Base-by-base conservation (phyloP, 78 protist genomes). In the Speleostelium caveatum region DNA sequence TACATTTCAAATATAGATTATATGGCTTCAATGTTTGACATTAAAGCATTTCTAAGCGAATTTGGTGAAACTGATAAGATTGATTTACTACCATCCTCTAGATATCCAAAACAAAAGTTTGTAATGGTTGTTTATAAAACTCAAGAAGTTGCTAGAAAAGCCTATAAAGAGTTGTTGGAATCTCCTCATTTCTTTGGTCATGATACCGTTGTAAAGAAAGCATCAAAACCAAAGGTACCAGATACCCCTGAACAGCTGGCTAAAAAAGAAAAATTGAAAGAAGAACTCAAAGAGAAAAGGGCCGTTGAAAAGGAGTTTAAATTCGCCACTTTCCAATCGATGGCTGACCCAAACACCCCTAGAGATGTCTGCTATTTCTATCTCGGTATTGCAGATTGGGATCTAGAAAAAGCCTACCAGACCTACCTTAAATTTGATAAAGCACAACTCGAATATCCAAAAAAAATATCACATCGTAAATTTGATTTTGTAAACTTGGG, bases 401-500 rank as follows among this genome's bases (percentile, higher is more conserved):
- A 69, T 69, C 26, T 83, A 0, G 79, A 83, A 19, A 69, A 30
- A 5, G 91, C 91, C 28, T 60, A 17, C 45, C 56, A 83, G 60
- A 59, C n/a, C 1, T 83, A 69, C 45, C 32, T 56, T 1, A 33
- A 30, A 41, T 83, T 38, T 71, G 63, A 63, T 33, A 83, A 69
- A 69, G 74, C 91, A 28, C 66, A 38, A 58, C 32, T 72, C 30
- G 42, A 51, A 7, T 24, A 21, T 24, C 51, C 63, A 62, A 62
- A 0, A 2, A 35, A 42, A 38, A 2, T 14, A 12, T 5, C 17
- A 5, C 8, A 5, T 5, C 58, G 10, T 32, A 30, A 12, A 17
- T 92, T 68, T 24, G 83, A 91, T 38, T 86, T 77, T 49, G 72
- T 95, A 2, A 65, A 76, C 33, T 24, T 91, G 1, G 62, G 91